These are phyloP conservation scores for Capsella rubella DNA, from an alignment of 441 rosid species.

Conservation along the genomic window DNA sequence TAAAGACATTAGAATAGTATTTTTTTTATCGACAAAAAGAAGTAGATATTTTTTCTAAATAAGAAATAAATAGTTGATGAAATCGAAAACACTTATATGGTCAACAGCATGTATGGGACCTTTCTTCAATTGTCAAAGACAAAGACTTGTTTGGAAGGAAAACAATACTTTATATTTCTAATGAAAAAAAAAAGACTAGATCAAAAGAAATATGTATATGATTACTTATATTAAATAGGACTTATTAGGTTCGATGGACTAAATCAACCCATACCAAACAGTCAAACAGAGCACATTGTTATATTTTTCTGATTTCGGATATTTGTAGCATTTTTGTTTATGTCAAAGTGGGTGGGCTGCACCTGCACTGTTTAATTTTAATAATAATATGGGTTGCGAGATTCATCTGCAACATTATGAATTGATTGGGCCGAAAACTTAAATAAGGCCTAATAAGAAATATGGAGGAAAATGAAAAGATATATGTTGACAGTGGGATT, in stretches of 20 bases:
- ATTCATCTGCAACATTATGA: background rate
- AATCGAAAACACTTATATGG: background rate
- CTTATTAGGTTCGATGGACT: background rate
- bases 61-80: background rate
- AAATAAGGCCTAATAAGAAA: background rate
- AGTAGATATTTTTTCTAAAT: background rate
- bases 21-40: too few relatives aligned
- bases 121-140: slow-evolving; percentile 6
- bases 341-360: slow-evolving; percentile 9
- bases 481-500: slow-evolving; percentile 89
- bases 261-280: slow-evolving; percentile 4
- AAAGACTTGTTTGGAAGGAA: slow-evolving; percentile 2
- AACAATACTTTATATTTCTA: background rate
- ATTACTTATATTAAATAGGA: background rate
- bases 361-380: background rate
- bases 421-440: background rate
- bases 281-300: slow-evolving; percentile 4
- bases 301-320: background rate
- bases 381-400: slow-evolving; percentile 3
- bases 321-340: background rate
- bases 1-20: background rate
- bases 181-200: background rate
- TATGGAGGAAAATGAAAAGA: background rate
- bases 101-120: background rate
- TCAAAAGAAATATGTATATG: background rate